A percentile compares a stretch with the other conserved stretches of the same genome.
Conservation (phyloP, 805 yeast species). For the Saturnispora zaruensis region DNA sequence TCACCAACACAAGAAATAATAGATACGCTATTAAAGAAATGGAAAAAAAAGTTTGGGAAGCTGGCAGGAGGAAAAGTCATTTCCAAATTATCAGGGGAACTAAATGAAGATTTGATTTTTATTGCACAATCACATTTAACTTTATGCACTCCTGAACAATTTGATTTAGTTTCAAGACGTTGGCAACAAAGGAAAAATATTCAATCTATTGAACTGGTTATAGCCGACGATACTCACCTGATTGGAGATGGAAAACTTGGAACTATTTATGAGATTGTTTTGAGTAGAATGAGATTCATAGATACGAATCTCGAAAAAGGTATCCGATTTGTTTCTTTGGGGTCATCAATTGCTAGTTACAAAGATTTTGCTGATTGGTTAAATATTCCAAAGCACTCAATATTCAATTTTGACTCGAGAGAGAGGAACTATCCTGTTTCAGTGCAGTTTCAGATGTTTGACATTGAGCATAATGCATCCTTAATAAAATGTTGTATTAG, state of each 20-base stretch:
- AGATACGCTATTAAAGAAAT: conserved; percentile 36
- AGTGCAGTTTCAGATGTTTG: conserved; percentile 45
- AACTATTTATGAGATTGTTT: conserved; percentile 54
- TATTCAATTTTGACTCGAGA: conserved; percentile 63
- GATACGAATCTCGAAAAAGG: conserved; percentile 51
- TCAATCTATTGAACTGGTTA: conserved; percentile 55
- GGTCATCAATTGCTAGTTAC: conserved; percentile 64
- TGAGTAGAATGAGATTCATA: conserved; percentile 67
- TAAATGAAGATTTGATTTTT: conserved; percentile 43
- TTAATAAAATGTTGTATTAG: conserved; percentile 42
- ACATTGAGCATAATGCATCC: conserved; percentile 43
- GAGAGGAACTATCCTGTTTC: conserved; percentile 50
- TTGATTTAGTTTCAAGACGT: conserved; percentile 62
- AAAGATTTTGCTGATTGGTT: conserved; percentile 82
- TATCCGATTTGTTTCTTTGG: conserved; percentile 59
- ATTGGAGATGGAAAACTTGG: conserved; percentile 55
- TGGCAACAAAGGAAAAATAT: conserved; percentile 77
- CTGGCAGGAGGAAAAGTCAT: conserved; percentile 53
- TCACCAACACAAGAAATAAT: conserved; percentile 52
- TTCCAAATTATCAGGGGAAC: conserved; percentile 49
- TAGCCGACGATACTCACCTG: conserved; percentile 66
- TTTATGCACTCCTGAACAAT: conserved; percentile 71
- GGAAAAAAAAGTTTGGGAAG: conserved; percentile 43
- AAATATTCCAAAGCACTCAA: conserved; percentile 52
- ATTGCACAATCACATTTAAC: conserved; percentile 57